Conservation (phyloP, 371 early-diverging fungal genomes). For the Actinomortierella wolfii region DNA sequence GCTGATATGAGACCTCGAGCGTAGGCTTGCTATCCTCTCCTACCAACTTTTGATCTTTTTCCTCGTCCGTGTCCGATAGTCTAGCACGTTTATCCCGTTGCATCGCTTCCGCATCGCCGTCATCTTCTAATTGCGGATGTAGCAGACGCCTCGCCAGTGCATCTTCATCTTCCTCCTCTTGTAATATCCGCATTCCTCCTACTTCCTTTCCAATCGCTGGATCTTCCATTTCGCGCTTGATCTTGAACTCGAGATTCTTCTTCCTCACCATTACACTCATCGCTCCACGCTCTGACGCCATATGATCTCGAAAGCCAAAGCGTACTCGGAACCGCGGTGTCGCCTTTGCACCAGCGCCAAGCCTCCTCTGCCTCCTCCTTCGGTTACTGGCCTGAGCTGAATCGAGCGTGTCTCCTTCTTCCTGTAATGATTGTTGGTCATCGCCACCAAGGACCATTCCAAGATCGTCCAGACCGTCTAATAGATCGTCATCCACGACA, state of each 20-base stretch:
- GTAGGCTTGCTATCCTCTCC: slow-evolving; percentile 30
- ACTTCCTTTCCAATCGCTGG: too few species aligned
- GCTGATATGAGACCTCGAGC: slow-evolving; percentile 19
- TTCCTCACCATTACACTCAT: not conserved
- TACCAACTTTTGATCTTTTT: not conserved
- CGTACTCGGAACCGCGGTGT: slow-evolving; percentile 25
- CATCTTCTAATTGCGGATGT: not conserved
- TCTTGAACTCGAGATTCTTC: slow-evolving; percentile 2
- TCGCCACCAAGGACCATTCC: slow-evolving; percentile 33
- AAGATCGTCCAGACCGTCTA: slow-evolving; percentile 33
- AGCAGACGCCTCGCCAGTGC: slow-evolving; percentile 22
- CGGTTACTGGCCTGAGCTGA: not conserved
- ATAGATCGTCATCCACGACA: slow-evolving; percentile 1
- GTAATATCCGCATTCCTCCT: slow-evolving; percentile 10
- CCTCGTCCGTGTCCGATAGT: slow-evolving; percentile 6
- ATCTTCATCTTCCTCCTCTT: slow-evolving; percentile 34
- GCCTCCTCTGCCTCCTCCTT: slow-evolving; percentile 2
- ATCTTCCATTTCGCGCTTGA: slow-evolving; percentile 12
- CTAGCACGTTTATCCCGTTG: slow-evolving; percentile 5
- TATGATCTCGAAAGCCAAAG: slow-evolving; percentile 27
- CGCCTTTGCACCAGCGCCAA: not conserved
- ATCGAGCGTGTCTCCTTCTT: not conserved
- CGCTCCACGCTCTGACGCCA: slow-evolving; percentile 26
- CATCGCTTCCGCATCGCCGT: not conserved
- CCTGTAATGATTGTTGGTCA: not conserved